Percentiles rank a stretch among this genome's conserved stretches.
phyloP scores from a whole-genome alignment of 805 yeast species.

The Cyberlindnera americana region DNA sequence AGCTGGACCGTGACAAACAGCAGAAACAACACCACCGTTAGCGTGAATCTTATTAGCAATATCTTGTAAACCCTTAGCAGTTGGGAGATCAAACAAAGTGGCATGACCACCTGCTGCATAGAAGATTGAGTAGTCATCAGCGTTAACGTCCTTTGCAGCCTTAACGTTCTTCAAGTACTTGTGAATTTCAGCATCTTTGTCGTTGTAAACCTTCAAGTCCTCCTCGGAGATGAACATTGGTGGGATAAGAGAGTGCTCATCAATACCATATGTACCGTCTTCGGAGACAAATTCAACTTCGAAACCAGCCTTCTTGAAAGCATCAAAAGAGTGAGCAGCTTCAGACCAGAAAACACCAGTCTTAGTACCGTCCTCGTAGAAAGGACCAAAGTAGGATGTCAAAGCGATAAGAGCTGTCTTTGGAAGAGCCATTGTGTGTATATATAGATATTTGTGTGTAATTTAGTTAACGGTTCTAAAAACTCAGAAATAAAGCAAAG shows the following conservation, averaged over 20 bases:
- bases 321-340: constrained; percentile 56
- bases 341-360: constrained; percentile 62
- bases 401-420: constrained; percentile 42
- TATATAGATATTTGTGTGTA: not conserved
- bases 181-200: constrained; percentile 38
- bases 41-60: constrained; percentile 45
- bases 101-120: constrained; percentile 71
- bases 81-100: constrained; percentile 53
- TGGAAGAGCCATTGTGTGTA: constrained; percentile 18
- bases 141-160: constrained; percentile 45
- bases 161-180: constrained; percentile 37
- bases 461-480: not conserved
- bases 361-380: constrained; percentile 54
- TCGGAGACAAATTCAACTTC: constrained; percentile 58
- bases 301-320: constrained; percentile 43
- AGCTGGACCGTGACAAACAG: constrained; percentile 70
- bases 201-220: constrained; percentile 39
- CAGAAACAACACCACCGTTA: constrained; percentile 53
- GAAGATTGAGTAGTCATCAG: constrained; percentile 49
- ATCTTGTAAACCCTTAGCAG: constrained; percentile 42
- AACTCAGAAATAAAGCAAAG: too few relatives aligned
- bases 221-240: constrained; percentile 40
- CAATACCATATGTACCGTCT: constrained; percentile 54
- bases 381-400: constrained; percentile 39
- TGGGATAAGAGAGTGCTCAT: constrained; percentile 46